A percentile compares a stretch with the other conserved stretches of the same genome.
These are phyloP conservation scores for Leccinum rimulosum DNA, from an alignment of 768 basidiomycete genomes.

Conservation along the genomic window DNA sequence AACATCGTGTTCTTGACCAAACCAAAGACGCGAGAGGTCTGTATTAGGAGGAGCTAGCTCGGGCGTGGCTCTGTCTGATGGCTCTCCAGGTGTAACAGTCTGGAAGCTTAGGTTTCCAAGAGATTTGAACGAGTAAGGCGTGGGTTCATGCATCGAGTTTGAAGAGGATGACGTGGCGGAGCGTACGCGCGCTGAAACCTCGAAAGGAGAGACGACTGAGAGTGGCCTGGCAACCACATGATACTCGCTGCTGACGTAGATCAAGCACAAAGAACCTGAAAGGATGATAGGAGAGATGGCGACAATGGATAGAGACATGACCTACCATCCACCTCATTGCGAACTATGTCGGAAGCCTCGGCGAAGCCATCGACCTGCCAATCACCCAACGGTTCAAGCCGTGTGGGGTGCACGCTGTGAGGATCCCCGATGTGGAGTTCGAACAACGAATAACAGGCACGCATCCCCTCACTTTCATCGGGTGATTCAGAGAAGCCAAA, in stretches of 20 bases:
- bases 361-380: constrained; percentile 53
- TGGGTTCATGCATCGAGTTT: constrained; percentile 24
- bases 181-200: constrained; percentile 10
- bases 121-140: constrained; percentile 55
- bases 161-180: constrained; percentile 18
- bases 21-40: constrained; percentile 21
- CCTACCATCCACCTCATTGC: constrained; percentile 47
- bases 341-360: constrained; percentile 43
- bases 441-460: constrained; percentile 23
- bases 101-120: constrained; percentile 51
- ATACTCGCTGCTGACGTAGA: constrained; percentile 42
- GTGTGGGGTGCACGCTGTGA: constrained; percentile 16
- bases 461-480: constrained; percentile 4
- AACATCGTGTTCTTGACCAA: constrained; percentile 24
- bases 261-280: constrained; percentile 24
- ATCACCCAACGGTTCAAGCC: constrained; percentile 48
- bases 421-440: constrained; percentile 26
- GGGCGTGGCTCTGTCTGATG: constrained; percentile 23
- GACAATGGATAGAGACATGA: constrained; percentile 2
- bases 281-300: constrained; percentile 13
- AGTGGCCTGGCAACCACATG: constrained; percentile 46
- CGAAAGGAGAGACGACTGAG: constrained; percentile 28
- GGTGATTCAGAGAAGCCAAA: constrained; percentile 23
- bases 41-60: constrained; percentile 28
- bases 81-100: constrained; percentile 28